A percentile compares a stretch with the other conserved stretches of the same genome.
These are phyloP conservation scores for Ascoidea asiatica DNA, from an alignment of 805 yeast genomes.

Conservation along the genomic window DNA sequence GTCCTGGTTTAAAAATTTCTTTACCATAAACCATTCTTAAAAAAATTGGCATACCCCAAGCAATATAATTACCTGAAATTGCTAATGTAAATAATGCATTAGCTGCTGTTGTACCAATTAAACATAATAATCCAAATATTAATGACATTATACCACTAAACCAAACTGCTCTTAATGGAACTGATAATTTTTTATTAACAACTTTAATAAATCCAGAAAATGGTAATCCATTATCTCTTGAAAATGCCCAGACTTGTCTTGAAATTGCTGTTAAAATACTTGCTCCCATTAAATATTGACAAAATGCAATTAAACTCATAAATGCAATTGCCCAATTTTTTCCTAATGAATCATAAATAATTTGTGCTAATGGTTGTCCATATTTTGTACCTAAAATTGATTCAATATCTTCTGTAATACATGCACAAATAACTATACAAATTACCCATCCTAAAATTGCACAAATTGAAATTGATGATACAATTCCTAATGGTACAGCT, in stretches of 20 bases:
- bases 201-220: constrained; percentile 39
- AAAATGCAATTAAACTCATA: constrained; percentile 41
- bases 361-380: constrained; percentile 56
- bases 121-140: constrained; percentile 40
- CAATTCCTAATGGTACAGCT: constrained; percentile 54
- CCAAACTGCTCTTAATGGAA: constrained; percentile 52
- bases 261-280: constrained; percentile 47
- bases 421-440: constrained; percentile 40
- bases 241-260: constrained; percentile 62
- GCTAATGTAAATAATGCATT: constrained; percentile 55
- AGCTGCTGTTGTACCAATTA: constrained; percentile 49
- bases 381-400: constrained; percentile 28
- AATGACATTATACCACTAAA: constrained; percentile 29
- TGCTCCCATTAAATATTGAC: constrained; percentile 56
- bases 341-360: constrained; percentile 49
- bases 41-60: constrained; percentile 51
- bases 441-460: constrained; percentile 47
- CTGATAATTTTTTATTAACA: constrained; percentile 41
- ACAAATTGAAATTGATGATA: constrained; percentile 18
- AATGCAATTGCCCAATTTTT: constrained; percentile 51
- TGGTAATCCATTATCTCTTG: constrained; percentile 66
- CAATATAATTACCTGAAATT: constrained; percentile 47
- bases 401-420: constrained; percentile 32
- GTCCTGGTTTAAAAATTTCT: constrained; percentile 42
- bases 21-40: constrained; percentile 35